Percentiles rank a stretch among this genome's conserved stretches.
Conservation (phyloP, 495 filamentous ascomycete species). For the Penicillium maclennaniae region DNA sequence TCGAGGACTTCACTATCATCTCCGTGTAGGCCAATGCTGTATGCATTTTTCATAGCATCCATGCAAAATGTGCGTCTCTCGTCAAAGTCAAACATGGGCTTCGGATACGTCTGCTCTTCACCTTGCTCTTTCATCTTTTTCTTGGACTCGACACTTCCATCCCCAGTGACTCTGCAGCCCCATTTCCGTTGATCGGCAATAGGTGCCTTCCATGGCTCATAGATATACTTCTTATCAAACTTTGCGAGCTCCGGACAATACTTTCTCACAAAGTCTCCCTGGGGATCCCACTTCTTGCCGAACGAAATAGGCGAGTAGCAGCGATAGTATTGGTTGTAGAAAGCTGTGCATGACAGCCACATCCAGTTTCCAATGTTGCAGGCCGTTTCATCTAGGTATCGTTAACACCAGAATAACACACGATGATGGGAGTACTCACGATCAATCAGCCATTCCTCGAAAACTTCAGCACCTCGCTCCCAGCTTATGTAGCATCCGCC, state of each 20-base stretch:
- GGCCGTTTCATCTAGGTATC: conserved; percentile 54
- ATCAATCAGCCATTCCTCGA: conserved; percentile 68
- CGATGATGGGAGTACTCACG: conserved; percentile 24
- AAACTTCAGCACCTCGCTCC: conserved; percentile 70
- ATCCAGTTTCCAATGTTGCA: conserved; percentile 72
- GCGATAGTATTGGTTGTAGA: conserved; percentile 61
- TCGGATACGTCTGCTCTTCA: conserved; percentile 51
- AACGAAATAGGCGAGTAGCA: conserved; percentile 65
- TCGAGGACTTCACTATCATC: conserved; percentile 54
- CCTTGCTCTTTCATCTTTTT: background rate
- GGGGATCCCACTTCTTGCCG: conserved; percentile 62
- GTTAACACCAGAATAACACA: background rate
- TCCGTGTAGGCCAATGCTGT: conserved; percentile 57
- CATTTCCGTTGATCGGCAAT: conserved; percentile 55
- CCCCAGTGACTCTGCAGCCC: conserved; percentile 52
- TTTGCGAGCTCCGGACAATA: conserved; percentile 60
- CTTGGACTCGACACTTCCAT: conserved; percentile 32
- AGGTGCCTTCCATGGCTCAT: conserved; percentile 69
- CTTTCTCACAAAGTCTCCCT: conserved; percentile 54
- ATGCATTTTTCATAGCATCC: conserved; percentile 61
- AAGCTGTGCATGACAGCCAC: conserved; percentile 71
- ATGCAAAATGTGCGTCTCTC: conserved; percentile 56
- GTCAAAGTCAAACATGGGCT: conserved; percentile 69
- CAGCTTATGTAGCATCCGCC: conserved; percentile 70
- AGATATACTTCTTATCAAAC: conserved; percentile 63